Percentiles rank a stretch among this genome's conserved stretches.
These are phyloP conservation scores for Cladosporium cucumerinum DNA, from an alignment of 2,329 filamentous ascomycete genomes.

Conservation along the genomic window DNA sequence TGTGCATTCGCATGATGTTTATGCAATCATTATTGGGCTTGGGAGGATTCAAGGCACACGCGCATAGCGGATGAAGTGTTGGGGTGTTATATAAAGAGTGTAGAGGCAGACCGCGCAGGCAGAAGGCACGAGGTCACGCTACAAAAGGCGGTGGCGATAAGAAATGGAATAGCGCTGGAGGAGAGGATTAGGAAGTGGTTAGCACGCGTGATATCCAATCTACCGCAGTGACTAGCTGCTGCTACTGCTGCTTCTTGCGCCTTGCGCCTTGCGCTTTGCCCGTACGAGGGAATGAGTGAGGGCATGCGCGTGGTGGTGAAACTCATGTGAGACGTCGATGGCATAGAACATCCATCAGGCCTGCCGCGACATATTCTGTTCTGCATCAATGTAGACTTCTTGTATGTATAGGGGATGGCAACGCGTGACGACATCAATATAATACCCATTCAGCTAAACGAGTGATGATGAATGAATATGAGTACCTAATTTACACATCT, in stretches of 20 bases:
- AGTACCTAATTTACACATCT: background rate
- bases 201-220: constrained; percentile 12
- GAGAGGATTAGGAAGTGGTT: constrained; percentile 7
- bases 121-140: background rate
- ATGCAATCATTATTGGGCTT: background rate
- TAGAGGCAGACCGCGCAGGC: background rate
- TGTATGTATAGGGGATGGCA: background rate
- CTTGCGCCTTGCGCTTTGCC: background rate
- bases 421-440: background rate
- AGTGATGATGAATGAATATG: background rate
- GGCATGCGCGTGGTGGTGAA: background rate
- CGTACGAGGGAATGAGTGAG: background rate
- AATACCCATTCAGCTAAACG: too few species aligned
- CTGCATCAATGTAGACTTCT: background rate
- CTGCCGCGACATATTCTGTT: background rate
- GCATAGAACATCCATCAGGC: background rate
- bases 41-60: constrained; percentile 1
- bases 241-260: too few species aligned
- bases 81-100: background rate
- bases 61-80: background rate
- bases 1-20: background rate
- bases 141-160: constrained; percentile 16
- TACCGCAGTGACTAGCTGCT: constrained; percentile 6
- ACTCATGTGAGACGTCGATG: background rate
- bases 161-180: constrained; percentile 8